These are phyloP conservation scores for Eruca vesicaria DNA, from an alignment of 441 rosid species.

Conservation along the genomic window DNA sequence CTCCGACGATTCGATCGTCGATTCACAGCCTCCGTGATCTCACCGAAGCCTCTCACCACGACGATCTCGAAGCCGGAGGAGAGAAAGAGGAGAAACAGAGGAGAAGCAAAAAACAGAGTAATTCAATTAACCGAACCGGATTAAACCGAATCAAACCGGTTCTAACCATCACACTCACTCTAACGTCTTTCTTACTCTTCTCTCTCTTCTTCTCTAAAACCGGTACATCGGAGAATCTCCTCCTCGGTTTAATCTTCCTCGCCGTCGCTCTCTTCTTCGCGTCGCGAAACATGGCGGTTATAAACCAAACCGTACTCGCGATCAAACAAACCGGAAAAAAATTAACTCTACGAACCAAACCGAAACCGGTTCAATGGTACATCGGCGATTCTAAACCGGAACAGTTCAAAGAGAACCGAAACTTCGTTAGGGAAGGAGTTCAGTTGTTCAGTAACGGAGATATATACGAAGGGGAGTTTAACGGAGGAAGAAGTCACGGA, in stretches of 20 bases:
- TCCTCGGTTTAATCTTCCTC: conserved; percentile 60
- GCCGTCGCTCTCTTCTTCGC: conserved; percentile 75
- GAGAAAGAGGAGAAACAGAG: conserved; percentile 45
- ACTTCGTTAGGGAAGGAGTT: conserved; percentile 66
- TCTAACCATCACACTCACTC: conserved; percentile 25
- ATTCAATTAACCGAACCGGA: conserved; percentile 38
- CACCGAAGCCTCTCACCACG: conserved; percentile 15
- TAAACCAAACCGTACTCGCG: conserved; percentile 42
- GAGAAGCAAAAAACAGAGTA: conserved; percentile 30
- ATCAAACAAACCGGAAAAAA: conserved; percentile 40
- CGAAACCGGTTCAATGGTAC: conserved; percentile 67
- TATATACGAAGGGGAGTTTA: conserved; percentile 80
- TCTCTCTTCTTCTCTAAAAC: conserved; percentile 46
- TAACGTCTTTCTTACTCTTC: conserved; percentile 45
- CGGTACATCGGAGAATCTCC: conserved; percentile 70
- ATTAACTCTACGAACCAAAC: conserved; percentile 31
- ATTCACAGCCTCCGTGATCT: conserved; percentile 68
- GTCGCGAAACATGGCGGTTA: conserved; percentile 55
- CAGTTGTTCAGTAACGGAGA: conserved; percentile 81
- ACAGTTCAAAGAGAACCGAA: not conserved
- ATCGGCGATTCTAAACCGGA: conserved; percentile 54
- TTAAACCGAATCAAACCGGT: conserved; percentile 52
- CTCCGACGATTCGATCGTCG: conserved; percentile 82
- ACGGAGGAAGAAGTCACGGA: conserved; percentile 72
- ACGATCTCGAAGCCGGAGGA: conserved; percentile 37